Evolutionary conservation across 2,329 filamentous ascomycete species (phyloP), one percentile per base, ranked within the genome.

Genomic region (Triangularia setosa): DNA sequence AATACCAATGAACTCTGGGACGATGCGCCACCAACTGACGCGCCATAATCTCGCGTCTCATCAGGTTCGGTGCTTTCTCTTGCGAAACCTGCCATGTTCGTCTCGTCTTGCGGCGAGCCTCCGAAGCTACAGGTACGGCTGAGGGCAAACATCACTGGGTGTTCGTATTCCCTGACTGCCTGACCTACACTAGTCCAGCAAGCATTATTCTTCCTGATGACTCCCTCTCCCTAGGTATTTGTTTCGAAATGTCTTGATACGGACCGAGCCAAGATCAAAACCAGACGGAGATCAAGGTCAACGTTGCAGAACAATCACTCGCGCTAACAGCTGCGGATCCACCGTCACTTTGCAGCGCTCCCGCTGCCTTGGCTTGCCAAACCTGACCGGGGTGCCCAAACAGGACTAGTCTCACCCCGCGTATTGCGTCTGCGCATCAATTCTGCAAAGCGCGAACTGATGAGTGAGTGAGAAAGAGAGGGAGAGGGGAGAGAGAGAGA

Each of bases 391-490:
- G 44, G 61, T 27, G 54, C 56, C 65, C 61, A 25, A 21, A 61
- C 44, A 14, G 61, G 67, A 44, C 16, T 68, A 68, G 65, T 23
- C 9, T 16, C 16, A 60, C 63, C 67, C 67, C 61, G 61, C 65
- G 57, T 58, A 30, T 55, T 59, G 59, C 25, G 40, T 57, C 58
- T 61, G 59, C 63, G 58, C 63, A 64, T 61, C 63, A 65, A 60
- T 60, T 60, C 58, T 44, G 58, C 40, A 52, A 44, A 60, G 40
- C 40, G 40, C 40, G 40, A 33, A 48, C 40, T 48, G 40, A 48
- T n/a, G 33, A 40, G 33, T n/a, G 33, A 40, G 33, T 11, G 30
- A 33, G 30, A 12, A 40, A 14, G 6, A 40, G 33, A 11, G 30
- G 14, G 30, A 12, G n/a, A 14, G 6, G n/a, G 16, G 33, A n/a